Evolutionary conservation across 176 grass and related monocot species (phyloP).

Genomic region (Calamus simplicifolius): DNA sequence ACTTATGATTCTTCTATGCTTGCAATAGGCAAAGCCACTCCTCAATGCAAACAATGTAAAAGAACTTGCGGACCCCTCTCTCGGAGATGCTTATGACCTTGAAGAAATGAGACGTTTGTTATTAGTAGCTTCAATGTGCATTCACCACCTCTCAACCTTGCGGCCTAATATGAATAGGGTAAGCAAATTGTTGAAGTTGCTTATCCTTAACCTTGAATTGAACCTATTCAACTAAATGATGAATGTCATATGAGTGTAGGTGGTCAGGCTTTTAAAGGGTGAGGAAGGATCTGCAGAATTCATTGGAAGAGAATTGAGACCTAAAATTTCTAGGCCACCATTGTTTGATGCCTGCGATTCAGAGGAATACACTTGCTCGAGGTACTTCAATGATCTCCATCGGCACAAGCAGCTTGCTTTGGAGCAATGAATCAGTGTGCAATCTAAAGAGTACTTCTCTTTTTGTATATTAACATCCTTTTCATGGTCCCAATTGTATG

Average conservation of each 20-base stretch:
- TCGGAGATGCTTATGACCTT: conserved; percentile 48
- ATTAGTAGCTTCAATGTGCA: conserved; percentile 86
- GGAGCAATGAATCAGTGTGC: conserved; percentile 49
- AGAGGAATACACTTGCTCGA: conserved; percentile 84
- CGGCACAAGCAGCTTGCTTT: conserved; percentile 91
- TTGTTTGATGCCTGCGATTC: conserved; percentile 65
- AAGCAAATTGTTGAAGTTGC: conserved; percentile 12
- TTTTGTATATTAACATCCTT: too few species aligned
- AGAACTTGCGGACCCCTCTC: conserved; percentile 64
- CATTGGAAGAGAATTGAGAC: conserved; percentile 27
- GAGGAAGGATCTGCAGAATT: conserved; percentile 47
- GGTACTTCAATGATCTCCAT: conserved; percentile 85
- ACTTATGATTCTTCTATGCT: not conserved
- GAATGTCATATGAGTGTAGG: conserved; percentile 27
- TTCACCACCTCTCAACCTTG: conserved; percentile 67
- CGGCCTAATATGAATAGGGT: conserved; percentile 85
- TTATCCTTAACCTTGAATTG: too few species aligned
- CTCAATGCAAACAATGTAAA: conserved; percentile 71
- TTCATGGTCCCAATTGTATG: too few species aligned
- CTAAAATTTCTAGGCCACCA: conserved; percentile 34
- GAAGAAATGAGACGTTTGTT: conserved; percentile 51
- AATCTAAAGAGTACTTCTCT: too few species aligned
- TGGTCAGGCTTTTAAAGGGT: conserved; percentile 57
- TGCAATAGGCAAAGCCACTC: conserved; percentile 75
- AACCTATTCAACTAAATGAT: too few species aligned